Conservation (phyloP, 2,329 filamentous ascomycete genomes). For the Aspergillus clavatus region DNA sequence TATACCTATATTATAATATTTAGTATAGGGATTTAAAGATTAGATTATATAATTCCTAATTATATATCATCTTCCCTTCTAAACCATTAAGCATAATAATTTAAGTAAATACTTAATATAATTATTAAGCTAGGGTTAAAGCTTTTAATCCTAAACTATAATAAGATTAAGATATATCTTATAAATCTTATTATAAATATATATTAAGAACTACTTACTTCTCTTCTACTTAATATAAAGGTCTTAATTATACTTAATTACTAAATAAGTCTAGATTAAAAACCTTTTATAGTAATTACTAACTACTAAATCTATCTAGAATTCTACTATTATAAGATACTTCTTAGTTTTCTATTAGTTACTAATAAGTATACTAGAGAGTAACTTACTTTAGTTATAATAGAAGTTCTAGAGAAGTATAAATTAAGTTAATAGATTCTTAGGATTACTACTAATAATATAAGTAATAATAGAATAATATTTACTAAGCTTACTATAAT, state of each 20-base stretch:
- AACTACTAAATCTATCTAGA: not conserved
- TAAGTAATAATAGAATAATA: not conserved
- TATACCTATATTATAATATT: too few species aligned
- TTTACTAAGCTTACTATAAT: not conserved
- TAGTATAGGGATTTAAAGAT: too few species aligned
- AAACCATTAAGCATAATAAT: too few species aligned
- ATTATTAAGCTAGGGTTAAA: not conserved
- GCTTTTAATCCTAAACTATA: not conserved
- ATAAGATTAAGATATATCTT: not conserved
- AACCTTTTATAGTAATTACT: not conserved
- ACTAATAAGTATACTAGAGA: not conserved
- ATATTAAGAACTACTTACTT: not conserved
- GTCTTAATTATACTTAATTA: not conserved
- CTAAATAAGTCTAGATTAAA: not conserved
- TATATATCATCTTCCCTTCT: too few species aligned
- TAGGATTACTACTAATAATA: not conserved
- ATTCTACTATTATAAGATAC: not conserved
- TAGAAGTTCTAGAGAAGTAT: not conserved
- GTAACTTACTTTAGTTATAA: not conserved
- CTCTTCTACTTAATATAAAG: not conserved
- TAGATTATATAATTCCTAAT: too few species aligned
- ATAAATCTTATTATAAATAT: too few species aligned
- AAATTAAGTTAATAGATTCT: not conserved
- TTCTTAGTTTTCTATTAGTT: not conserved
- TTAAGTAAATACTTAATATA: not conserved